These are phyloP conservation scores for Neopestalotiopsis sp. DNA, from an alignment of 2,329 filamentous ascomycete genomes.

Conservation along the genomic window DNA sequence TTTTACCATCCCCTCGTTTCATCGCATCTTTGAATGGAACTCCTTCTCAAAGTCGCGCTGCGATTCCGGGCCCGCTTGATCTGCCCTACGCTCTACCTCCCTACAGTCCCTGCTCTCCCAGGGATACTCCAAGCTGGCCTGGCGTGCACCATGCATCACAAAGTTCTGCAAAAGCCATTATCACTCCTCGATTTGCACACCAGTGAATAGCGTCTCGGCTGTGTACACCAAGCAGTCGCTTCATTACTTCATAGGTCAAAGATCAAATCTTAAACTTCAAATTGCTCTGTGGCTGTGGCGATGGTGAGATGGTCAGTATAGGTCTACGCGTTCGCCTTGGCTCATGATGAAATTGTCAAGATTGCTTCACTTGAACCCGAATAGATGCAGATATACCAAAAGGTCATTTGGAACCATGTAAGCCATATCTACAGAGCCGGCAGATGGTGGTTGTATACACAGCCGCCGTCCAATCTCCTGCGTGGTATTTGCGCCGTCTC, in stretches of 20 bases:
- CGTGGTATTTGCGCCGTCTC: neutral
- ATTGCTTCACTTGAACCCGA: neutral
- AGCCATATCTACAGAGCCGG: too few relatives aligned
- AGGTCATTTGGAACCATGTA: too few relatives aligned
- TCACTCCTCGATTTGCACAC: neutral
- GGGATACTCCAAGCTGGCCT: constrained; percentile 6
- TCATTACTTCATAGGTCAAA: neutral
- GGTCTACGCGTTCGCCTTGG: neutral
- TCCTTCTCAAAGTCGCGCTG: neutral
- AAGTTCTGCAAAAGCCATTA: neutral
- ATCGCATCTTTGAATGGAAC: neutral
- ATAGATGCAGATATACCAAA: neutral
- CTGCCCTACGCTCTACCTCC: neutral
- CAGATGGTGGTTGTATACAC: neutral
- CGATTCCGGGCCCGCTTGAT: neutral
- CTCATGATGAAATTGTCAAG: neutral
- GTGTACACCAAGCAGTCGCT: neutral
- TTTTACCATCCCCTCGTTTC: constrained; percentile 1
- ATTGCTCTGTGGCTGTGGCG: neutral
- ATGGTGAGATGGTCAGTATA: neutral
- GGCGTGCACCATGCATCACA: constrained; percentile 2
- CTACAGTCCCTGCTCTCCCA: neutral
- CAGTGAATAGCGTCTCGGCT: neutral
- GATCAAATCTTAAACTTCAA: constrained; percentile 2
- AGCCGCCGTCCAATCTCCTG: constrained; percentile 1